Conservation (phyloP, 805 yeast species). For the Ascoidea rubescens region DNA sequence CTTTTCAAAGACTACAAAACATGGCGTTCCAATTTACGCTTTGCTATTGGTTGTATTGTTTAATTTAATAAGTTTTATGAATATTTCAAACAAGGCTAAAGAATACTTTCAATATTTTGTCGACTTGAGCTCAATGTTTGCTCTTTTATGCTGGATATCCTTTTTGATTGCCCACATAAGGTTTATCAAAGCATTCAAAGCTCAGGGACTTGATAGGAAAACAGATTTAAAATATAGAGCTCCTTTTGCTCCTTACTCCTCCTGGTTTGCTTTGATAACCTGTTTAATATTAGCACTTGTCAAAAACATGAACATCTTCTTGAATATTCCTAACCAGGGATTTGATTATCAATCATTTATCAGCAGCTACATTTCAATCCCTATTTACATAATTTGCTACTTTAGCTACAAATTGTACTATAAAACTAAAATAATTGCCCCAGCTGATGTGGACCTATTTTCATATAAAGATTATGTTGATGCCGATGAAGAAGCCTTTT, state of each 20-base stretch:
- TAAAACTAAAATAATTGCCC: neutral
- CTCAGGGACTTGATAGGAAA: slow-evolving; percentile 52
- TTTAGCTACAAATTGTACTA: neutral
- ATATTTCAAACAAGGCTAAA: slow-evolving; percentile 35
- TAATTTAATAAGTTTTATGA: slow-evolving; percentile 52
- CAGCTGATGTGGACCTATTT: neutral
- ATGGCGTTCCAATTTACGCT: slow-evolving; percentile 60
- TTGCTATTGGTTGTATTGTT: slow-evolving; percentile 35
- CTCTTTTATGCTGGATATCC: slow-evolving; percentile 60
- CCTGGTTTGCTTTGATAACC: neutral
- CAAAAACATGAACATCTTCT: too few species aligned
- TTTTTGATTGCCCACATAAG: slow-evolving; percentile 52
- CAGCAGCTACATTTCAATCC: neutral
- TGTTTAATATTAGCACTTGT: too few species aligned
- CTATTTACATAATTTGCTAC: neutral
- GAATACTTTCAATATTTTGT: slow-evolving; percentile 52
- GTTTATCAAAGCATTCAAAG: slow-evolving; percentile 51
- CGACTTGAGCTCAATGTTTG: slow-evolving; percentile 64
- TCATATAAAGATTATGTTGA: neutral
- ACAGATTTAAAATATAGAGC: neutral
- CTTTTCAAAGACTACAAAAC: slow-evolving; percentile 44
- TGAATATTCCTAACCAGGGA: neutral
- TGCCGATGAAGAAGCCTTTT: neutral
- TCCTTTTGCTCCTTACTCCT: neutral
- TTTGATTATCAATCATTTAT: neutral